These are phyloP conservation scores for Afroboletus lepidellus DNA, from an alignment of 1,284 basidiomycete species.

Conservation along the genomic window DNA sequence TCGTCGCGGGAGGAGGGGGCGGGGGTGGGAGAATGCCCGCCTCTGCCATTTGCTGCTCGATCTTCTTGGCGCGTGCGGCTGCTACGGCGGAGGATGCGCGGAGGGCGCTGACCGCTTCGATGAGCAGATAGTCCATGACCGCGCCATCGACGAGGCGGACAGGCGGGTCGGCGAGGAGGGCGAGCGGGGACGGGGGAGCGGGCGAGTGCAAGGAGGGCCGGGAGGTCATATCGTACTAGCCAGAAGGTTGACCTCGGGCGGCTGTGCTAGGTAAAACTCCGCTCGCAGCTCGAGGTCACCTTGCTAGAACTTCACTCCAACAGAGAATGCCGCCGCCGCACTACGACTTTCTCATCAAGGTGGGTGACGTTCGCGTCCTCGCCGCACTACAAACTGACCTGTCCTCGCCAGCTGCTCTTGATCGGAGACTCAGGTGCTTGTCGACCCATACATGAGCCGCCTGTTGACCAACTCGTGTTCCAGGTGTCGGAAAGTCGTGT, in stretches of 20 bases:
- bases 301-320: too few species aligned
- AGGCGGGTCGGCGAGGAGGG: conserved; percentile 60
- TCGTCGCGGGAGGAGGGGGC: conserved; percentile 36
- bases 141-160: conserved; percentile 66
- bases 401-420: conserved; percentile 71
- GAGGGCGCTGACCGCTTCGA: conserved; percentile 74
- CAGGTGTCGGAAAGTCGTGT: conserved; percentile 98
- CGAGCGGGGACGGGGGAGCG: too few species aligned
- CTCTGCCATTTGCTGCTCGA: conserved; percentile 73
- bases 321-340: conserved; percentile 82
- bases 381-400: neutral
- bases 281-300: too few species aligned
- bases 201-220: too few species aligned
- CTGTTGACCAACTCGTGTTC: neutral
- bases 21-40: conserved; percentile 63
- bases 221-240: too few species aligned
- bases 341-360: conserved; percentile 94
- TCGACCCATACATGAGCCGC: neutral
- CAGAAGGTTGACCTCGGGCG: too few species aligned
- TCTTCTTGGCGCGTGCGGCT: conserved; percentile 56
- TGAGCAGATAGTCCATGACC: conserved; percentile 82
- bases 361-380: conserved; percentile 24
- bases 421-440: conserved; percentile 90
- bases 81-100: conserved; percentile 71
- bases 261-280: too few species aligned